Base-by-base conservation (phyloP, 2,329 filamentous ascomycete genomes). In the Dactylonectria estremocensis region DNA sequence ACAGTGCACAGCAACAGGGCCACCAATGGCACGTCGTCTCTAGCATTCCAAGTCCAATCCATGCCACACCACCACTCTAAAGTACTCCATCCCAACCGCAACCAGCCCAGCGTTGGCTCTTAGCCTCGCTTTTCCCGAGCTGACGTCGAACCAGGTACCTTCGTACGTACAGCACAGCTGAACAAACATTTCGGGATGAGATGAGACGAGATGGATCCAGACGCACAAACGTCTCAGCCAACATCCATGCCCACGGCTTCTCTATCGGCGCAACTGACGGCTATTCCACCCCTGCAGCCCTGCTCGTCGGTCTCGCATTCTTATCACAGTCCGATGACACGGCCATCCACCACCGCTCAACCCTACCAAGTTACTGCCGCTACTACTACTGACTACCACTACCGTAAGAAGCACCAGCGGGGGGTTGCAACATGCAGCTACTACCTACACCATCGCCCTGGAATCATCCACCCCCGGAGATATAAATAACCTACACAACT, bases 401-500 rank as follows among this genome's bases (percentile, higher is more conserved):
- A 40, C 37, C 37, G 37, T n/a, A 13, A 13, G 16, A 40, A 40
- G 37, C 16, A 6, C 37, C 37, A 40, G 37, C n/a, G 24, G 24
- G 37, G 37, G 37, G 13, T 40, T 40, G 37, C 37, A 40, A 14
- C 37, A 13, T 40, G 37, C 37, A 40, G 2, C 37, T 16, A 28
- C 24, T 40, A 13, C 37, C 13, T 13, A 40, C 37, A 40, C 14
- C 37, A 40, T 40, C 37, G 37, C 16, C 6, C 37, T 16, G 35
- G 13, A 40, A 16, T 16, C 37, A 28, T 52, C 16, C 37, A 28
- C 33, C 16, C 49, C 49, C 49, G 13, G 18, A 52, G 49, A 52
- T 52, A 52, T 52, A 52, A 52, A 52, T 52, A 52, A 52, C 49
- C 49, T 11, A 14, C 28, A 16, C 49, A 52, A 6, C 49, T 28